Evolutionary conservation across 371 early-diverging fungal species (phyloP).

Genomic region (Lichtheimia ramosa): DNA sequence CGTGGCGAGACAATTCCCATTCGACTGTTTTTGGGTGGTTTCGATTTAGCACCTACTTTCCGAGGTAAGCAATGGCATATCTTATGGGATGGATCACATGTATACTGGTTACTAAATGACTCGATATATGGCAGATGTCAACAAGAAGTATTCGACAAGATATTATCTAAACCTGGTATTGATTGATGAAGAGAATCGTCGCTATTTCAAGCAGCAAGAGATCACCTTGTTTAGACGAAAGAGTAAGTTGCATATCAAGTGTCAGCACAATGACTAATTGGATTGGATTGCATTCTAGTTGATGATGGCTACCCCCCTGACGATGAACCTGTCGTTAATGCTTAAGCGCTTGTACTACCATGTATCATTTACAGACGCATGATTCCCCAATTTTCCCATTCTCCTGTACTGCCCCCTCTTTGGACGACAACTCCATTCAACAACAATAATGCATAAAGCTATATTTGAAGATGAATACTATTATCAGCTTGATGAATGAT

Average conservation of each 20-base stretch:
- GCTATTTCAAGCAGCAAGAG: conserved; percentile 98
- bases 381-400: conserved; percentile 1
- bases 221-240: conserved; percentile 81
- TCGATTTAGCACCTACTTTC: conserved; percentile 93
- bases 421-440: too few relatives aligned
- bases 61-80: conserved; percentile 34
- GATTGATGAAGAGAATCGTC: conserved; percentile 96
- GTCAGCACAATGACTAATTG: neutral
- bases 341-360: conserved; percentile 3
- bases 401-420: neutral
- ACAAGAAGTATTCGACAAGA: conserved; percentile 96
- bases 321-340: conserved; percentile 9
- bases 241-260: conserved; percentile 21
- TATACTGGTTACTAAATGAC: too few relatives aligned
- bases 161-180: conserved; percentile 97
- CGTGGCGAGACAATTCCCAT: conserved; percentile 98
- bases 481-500: too few relatives aligned
- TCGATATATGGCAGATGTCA: conserved; percentile 55
- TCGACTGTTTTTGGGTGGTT: conserved; percentile 93
- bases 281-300: conserved; percentile 13
- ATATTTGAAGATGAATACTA: too few relatives aligned
- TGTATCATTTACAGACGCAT: neutral
- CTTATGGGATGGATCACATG: neutral
- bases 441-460: too few relatives aligned
- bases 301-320: conserved; percentile 37